Base-by-base conservation (phyloP, 768 basidiomycete species). In the Jaapia argillacea region DNA sequence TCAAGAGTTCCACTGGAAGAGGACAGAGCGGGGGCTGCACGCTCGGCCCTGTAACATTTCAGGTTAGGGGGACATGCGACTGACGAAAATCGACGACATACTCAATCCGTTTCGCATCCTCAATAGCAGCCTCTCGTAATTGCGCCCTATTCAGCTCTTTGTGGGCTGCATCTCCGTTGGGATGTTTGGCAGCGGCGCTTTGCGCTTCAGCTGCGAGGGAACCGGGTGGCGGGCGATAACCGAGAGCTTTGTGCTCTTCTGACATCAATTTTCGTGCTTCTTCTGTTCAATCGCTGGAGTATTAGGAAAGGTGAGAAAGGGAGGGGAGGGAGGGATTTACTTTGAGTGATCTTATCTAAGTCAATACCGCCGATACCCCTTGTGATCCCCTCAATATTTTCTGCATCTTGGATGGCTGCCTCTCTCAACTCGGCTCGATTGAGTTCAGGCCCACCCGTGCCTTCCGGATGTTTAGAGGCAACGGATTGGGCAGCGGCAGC, bases 211-310 rank as follows among this genome's bases (percentile, higher is more conserved):
- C 58, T 4, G 63, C 64, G 24, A 64, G 56, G 20, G 61, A 63
- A 25, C 58, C 62, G 10, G 57, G 48, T 10, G 63, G 62, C 1
- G 64, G 63, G 3, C 58, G 59, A 46, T 62, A 63, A 4, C 63
- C 64, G 14, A 66, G 51, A 0, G 59, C 58, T 35, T 58, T 59
- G 54, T 64, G 63, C 45, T 65, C 63, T 20, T 56, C 55, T 2
- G 61, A 63, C 61, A 62, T 60, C 42, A 64, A 43, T 41, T 54
- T 60, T 26, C 56, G 53, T n/a, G 63, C 61, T 28, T 64, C 61
- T 3, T 22, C 37, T 38, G 37, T 7, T 13, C 13, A 16, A 38
- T 12, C 10, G 21, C 37, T 7, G 7, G 12, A 26, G 5, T 3
- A 23, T 20, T 38, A 25, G 21, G 40, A 27, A 26, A 18, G 21